Evolutionary conservation across 768 basidiomycete species (phyloP).

Genomic region (Ephemerocybe angulata): DNA sequence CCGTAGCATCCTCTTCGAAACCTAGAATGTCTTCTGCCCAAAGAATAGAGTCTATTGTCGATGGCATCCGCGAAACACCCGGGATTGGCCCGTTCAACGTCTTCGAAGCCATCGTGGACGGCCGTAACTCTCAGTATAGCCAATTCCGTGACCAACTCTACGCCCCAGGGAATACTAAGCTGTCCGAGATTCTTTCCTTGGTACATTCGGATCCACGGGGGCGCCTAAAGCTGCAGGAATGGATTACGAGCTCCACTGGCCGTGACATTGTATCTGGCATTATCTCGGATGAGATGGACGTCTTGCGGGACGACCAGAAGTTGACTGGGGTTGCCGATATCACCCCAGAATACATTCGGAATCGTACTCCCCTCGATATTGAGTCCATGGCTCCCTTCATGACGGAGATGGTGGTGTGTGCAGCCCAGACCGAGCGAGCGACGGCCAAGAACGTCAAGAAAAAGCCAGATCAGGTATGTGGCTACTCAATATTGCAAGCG

Average conservation of each 20-base stretch:
- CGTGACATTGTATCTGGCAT: not conserved
- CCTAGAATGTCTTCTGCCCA: too few species aligned
- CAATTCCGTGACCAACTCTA: too few species aligned
- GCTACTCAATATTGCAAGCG: not conserved
- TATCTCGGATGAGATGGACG: not conserved
- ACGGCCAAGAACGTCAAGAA: not conserved
- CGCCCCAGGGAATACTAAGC: too few species aligned
- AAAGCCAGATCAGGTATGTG: not conserved
- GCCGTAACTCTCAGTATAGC: too few species aligned
- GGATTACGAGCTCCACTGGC: not conserved
- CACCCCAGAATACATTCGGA: not conserved
- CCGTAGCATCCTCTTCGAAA: too few species aligned
- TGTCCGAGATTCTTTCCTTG: too few species aligned
- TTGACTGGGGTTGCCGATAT: not conserved
- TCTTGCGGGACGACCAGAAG: not conserved
- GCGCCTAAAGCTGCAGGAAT: not conserved
- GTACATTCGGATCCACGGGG: too few species aligned
- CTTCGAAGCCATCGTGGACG: too few species aligned
- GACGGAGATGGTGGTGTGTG: not conserved
- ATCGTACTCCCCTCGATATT: not conserved
- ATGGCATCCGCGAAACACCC: too few species aligned
- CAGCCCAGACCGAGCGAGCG: not conserved
- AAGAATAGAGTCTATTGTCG: too few species aligned
- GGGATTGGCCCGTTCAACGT: too few species aligned
- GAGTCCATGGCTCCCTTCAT: not conserved